Evolutionary conservation across 148 eudicot species (phyloP), one percentile per base, ranked within the genome.

Genomic region (Rhododendron mucronatum): DNA sequence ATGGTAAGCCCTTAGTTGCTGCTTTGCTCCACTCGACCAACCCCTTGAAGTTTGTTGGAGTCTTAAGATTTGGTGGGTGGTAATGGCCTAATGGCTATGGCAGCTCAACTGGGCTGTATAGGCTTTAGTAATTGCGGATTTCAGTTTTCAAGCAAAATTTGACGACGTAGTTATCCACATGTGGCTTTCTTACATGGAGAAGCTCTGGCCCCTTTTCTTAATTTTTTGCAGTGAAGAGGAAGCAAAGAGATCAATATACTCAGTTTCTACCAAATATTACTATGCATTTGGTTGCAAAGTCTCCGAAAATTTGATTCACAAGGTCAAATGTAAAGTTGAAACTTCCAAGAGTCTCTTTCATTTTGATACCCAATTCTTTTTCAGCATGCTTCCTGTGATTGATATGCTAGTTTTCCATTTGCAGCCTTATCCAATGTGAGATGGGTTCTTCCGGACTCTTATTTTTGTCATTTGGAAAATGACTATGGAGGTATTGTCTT

Each of bases 381-480:
- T 39, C 14, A 53, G 44, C n/a, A 61, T 41, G 37, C 35, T 18
- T 81, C 39, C 15, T 44, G 50, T 5, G 51, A 20, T 71, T 85
- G n/a, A 85, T 88, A 61, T 23, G 1, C 51, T 35, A 7, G 85
- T 78, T 79, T 39, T 67, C 61, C 61, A 51, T 88, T 26, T 89
- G 91, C 92, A 94, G 97, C 91, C 75, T 69, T 93, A 61, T 91
- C 92, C 48, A 85, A 89, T 80, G 93, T 94, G 78, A 92, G 92
- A 80, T 94, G 95, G 95, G 92, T 93, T 82, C 93, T 94, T 11
- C 94, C 97, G 7, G 97, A 94, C 84, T 93, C 95, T 14, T 91
- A 94, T 67, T 87, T 94, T 85, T 90, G 85, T 93, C 90, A 85
- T 69, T 85, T 45, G 83, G 92, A 93, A 88, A 88, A 90, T 86